Conservation (phyloP, 495 filamentous ascomycete genomes). For the Chaetomidium leptoderma region DNA sequence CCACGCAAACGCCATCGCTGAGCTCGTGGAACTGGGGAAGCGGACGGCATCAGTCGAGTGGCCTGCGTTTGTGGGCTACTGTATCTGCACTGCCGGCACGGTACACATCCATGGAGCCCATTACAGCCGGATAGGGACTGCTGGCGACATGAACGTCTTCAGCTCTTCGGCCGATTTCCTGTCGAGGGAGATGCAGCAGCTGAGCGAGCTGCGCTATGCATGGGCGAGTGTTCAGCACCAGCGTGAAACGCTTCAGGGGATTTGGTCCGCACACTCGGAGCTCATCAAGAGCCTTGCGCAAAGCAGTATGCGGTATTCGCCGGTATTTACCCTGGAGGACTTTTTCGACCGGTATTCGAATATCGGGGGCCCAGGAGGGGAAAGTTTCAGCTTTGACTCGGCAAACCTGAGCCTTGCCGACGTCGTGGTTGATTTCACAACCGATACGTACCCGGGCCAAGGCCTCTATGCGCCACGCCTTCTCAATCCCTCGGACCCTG, state of each 20-base stretch:
- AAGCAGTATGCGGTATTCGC: slow-evolving; percentile 57
- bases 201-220: slow-evolving; percentile 63
- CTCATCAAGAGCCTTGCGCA: slow-evolving; percentile 66
- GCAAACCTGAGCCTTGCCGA: slow-evolving; percentile 52
- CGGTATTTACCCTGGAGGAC: slow-evolving; percentile 78
- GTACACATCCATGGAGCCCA: slow-evolving; percentile 82
- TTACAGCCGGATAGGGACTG: slow-evolving; percentile 60
- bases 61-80: slow-evolving; percentile 79
- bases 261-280: slow-evolving; percentile 68
- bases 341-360: slow-evolving; percentile 75
- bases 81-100: slow-evolving; percentile 74
- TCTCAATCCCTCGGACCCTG: slow-evolving; percentile 19
- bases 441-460: slow-evolving; percentile 45
- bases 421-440: slow-evolving; percentile 45
- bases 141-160: slow-evolving; percentile 52
- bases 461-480: slow-evolving; percentile 40
- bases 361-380: slow-evolving; percentile 38
- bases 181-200: slow-evolving; percentile 70
- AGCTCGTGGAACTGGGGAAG: slow-evolving; percentile 72
- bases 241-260: slow-evolving; percentile 66
- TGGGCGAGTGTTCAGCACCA: slow-evolving; percentile 80
- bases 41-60: slow-evolving; percentile 65
- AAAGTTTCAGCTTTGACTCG: slow-evolving; percentile 48
- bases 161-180: slow-evolving; percentile 63
- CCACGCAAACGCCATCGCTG: slow-evolving; percentile 80